Percentiles rank a stretch among this genome's conserved stretches.
Conservation (phyloP, 352 stramenopile genomes). For the Globisporangium echinulatum region DNA sequence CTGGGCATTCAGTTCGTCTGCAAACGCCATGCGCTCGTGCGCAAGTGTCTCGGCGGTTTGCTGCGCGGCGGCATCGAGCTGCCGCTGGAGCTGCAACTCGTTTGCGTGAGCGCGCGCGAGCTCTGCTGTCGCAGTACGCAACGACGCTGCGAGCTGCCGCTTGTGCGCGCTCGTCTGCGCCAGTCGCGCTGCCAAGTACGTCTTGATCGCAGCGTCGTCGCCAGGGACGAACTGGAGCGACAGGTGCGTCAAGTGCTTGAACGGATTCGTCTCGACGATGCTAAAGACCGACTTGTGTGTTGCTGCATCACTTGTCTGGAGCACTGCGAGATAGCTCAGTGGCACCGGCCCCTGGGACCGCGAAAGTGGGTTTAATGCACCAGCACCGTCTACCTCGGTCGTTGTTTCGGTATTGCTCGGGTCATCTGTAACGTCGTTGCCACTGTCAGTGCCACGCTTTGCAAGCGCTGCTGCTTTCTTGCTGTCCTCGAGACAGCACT, state of each 20-base stretch:
- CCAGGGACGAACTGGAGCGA: constrained; percentile 83
- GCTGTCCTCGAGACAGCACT: constrained; percentile 82
- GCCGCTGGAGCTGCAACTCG: constrained; percentile 37
- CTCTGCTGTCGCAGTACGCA: constrained; percentile 41
- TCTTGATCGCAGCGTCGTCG: constrained; percentile 87
- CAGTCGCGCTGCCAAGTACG: constrained; percentile 86
- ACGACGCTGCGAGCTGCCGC: constrained; percentile 23
- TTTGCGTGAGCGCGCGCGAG: constrained; percentile 34
- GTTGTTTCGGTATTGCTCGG: constrained; percentile 6
- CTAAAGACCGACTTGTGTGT: constrained; percentile 78
- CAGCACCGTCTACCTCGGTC: constrained; percentile 1
- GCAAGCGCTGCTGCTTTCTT: constrained; percentile 18
- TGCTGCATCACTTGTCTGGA: constrained; percentile 58
- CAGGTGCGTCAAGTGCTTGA: constrained; percentile 94
- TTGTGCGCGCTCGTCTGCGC: constrained; percentile 69
- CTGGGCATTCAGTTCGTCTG: constrained; percentile 53
- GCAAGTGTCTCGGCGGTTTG: constrained; percentile 55
- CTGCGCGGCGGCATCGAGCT: constrained; percentile 42
- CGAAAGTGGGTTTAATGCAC: constrained; percentile 19
- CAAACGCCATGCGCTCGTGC: constrained; percentile 60
- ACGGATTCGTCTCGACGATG: constrained; percentile 92
- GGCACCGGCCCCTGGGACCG: constrained; percentile 64
- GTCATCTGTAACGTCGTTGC: constrained; percentile 1
- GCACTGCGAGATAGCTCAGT: constrained; percentile 76
- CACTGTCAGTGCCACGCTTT: neutral